Percentiles rank a stretch among this genome's conserved stretches.
Conservation (phyloP, 2,329 filamentous ascomycete genomes). For the Ceratocystis colombiana region DNA sequence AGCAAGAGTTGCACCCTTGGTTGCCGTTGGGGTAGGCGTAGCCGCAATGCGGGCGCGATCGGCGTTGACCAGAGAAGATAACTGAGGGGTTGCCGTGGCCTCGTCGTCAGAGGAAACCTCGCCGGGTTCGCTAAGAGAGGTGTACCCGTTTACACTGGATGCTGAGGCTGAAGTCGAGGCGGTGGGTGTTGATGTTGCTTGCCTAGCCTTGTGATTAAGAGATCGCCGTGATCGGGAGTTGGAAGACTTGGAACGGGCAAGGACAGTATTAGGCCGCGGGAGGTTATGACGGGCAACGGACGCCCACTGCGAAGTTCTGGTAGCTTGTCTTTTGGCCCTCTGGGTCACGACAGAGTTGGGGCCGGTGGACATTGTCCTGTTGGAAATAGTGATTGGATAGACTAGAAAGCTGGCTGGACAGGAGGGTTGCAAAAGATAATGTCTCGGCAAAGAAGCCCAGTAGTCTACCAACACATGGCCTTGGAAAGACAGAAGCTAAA, state of each 20-base stretch:
- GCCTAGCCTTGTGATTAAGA: neutral
- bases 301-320: constrained; percentile 21
- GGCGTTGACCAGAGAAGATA: neutral
- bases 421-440: neutral
- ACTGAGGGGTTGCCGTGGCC: neutral
- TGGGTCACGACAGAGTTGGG: constrained; percentile 20
- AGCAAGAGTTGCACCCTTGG: neutral
- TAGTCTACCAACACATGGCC: constrained; percentile 22
- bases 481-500: neutral
- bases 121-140: neutral
- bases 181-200: neutral
- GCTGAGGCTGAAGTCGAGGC: neutral
- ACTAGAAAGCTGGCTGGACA: neutral
- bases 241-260: constrained; percentile 8
- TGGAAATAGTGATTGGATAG: neutral
- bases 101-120: constrained; percentile 7
- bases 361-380: constrained; percentile 17
- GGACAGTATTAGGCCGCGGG: constrained; percentile 15
- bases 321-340: constrained; percentile 20
- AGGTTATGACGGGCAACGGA: constrained; percentile 20
- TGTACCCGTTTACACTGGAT: neutral
- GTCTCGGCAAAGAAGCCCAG: constrained; percentile 16
- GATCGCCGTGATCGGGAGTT: constrained; percentile 2
- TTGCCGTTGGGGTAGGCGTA: neutral
- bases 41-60: constrained; percentile 10